Evolutionary conservation across 208 protist genomes (phyloP).

Genomic region (Acanthamoeba royreba): DNA sequence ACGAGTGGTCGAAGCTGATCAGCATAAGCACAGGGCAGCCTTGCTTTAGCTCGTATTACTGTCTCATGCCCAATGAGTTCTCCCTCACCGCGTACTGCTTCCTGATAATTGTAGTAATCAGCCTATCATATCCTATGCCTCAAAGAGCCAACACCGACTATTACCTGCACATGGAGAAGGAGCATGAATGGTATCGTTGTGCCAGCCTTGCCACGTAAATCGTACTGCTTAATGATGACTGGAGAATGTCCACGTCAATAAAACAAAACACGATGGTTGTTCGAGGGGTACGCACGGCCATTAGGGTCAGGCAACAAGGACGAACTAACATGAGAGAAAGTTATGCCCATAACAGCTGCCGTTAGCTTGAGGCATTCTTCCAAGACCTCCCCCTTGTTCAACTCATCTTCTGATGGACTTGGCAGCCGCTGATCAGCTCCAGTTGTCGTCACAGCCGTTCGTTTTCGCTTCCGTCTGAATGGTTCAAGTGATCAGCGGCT

Average conservation of each 20-base stretch:
- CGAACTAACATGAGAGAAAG: neutral
- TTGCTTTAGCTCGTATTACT: neutral
- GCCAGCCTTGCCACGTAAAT: neutral
- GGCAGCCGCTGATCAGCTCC: neutral
- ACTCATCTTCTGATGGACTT: neutral
- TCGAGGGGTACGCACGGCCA: neutral
- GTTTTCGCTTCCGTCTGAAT: neutral
- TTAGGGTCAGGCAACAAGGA: neutral
- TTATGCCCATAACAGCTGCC: neutral
- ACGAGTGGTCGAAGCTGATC: neutral
- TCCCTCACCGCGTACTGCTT: neutral
- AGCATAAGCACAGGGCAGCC: neutral
- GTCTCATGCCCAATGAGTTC: neutral
- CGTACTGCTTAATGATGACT: neutral
- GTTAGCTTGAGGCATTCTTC: neutral
- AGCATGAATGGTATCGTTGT: neutral
- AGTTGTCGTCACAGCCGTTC: neutral
- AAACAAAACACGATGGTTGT: neutral
- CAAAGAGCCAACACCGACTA: neutral
- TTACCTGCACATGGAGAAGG: neutral
- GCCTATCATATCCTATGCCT: neutral
- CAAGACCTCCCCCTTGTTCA: neutral
- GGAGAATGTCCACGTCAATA: neutral
- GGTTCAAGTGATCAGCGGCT: neutral
- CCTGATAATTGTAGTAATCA: neutral